Conservation (phyloP, 164 flowering plant genomes). For the Chimonanthus salicifolius region DNA sequence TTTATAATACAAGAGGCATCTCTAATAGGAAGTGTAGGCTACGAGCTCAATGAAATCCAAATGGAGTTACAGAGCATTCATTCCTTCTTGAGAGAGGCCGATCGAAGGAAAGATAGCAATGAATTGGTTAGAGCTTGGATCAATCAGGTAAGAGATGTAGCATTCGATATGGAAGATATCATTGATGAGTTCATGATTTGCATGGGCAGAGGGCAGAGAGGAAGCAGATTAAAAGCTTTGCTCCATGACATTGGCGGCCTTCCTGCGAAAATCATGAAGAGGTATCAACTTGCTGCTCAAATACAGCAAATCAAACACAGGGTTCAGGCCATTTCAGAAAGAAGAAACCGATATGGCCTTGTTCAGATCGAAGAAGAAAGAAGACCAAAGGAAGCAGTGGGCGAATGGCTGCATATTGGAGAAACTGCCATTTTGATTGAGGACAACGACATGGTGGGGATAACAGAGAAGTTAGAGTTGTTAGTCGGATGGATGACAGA, state of each 20-base stretch:
- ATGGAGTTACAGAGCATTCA: conserved; percentile 24
- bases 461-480: conserved; percentile 19
- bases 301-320: neutral
- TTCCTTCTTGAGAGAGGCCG: conserved; percentile 3
- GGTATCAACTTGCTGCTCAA: neutral
- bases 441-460: conserved; percentile 18
- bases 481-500: conserved; percentile 28
- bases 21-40: neutral
- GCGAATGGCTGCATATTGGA: no score
- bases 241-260: neutral
- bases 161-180: neutral
- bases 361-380: neutral
- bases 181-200: conserved; percentile 3
- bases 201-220: neutral
- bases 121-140: neutral
- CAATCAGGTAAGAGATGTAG: neutral
- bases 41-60: conserved; percentile 4
- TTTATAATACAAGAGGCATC: neutral
- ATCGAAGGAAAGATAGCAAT: neutral
- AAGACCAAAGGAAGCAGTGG: no score
- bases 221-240: neutral
- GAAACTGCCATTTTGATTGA: no score
- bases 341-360: neutral
- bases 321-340: neutral
- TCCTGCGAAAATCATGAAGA: neutral